A percentile compares a stretch with the other conserved stretches of the same genome.
phyloP scores from a whole-genome alignment of 2,329 filamentous ascomycete genomes.

The Aspergillus sp. region DNA sequence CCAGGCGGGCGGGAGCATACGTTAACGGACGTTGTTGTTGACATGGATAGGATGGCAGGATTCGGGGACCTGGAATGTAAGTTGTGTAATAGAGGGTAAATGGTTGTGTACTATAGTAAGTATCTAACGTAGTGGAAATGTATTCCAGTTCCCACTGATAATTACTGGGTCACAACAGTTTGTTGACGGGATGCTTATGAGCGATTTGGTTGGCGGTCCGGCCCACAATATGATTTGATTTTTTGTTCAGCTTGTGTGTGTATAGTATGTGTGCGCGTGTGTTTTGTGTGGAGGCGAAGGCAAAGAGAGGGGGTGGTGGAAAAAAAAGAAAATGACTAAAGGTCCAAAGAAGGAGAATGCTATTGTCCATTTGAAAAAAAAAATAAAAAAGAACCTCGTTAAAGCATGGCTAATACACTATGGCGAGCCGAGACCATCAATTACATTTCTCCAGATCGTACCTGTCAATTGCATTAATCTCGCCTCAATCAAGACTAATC shows the following conservation, averaged over 20 bases:
- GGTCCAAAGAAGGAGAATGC: neutral
- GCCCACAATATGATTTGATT: neutral
- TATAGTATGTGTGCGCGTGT: too few species aligned
- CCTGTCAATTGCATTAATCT: conserved; percentile 9
- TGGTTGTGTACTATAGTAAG: neutral
- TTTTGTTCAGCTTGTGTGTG: too few species aligned
- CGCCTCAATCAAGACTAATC: conserved; percentile 4
- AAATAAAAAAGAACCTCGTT: too few species aligned
- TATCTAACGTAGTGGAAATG: too few species aligned
- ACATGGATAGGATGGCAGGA: neutral
- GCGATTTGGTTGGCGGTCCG: neutral
- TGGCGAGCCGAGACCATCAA: neutral
- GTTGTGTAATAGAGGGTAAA: neutral
- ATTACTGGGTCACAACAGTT: neutral
- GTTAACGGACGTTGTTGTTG: neutral
- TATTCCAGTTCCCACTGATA: neutral
- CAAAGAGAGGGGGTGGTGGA: neutral
- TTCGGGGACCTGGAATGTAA: neutral
- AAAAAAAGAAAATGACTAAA: neutral
- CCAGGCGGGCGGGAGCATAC: neutral
- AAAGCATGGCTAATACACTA: too few species aligned
- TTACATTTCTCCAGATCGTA: conserved; percentile 6
- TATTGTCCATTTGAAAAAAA: neutral
- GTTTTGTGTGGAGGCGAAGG: too few species aligned
- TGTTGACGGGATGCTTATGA: neutral